Evolutionary conservation across 768 basidiomycete species (phyloP).

Genomic region (Mrakia blollopis): DNA sequence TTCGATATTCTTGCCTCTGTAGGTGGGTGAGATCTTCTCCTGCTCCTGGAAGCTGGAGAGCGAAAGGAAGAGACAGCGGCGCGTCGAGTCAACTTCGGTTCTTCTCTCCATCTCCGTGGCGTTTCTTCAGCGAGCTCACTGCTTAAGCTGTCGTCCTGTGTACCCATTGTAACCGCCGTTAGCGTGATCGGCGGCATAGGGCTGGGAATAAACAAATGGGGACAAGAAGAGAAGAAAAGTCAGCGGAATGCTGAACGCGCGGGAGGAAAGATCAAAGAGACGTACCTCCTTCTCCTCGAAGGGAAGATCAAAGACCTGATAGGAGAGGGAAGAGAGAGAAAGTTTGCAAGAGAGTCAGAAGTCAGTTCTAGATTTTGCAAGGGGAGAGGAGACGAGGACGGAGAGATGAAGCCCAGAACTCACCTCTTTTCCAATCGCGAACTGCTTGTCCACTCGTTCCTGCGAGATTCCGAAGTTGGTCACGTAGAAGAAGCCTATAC

Average conservation of each 20-base stretch:
- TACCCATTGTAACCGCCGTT: constrained; percentile 18
- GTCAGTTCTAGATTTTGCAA: too few species aligned
- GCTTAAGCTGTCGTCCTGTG: neutral
- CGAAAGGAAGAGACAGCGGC: too few species aligned
- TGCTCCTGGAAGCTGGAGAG: neutral
- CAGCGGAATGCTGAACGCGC: too few species aligned
- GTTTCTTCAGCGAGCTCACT: neutral
- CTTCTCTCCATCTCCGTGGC: too few species aligned
- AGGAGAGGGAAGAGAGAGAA: too few species aligned
- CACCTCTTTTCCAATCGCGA: constrained; percentile 14
- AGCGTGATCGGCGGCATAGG: constrained; percentile 21
- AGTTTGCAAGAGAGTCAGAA: too few species aligned
- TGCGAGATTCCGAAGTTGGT: constrained; percentile 21
- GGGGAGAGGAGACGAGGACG: too few species aligned
- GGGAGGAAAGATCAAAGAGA: too few species aligned
- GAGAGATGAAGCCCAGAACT: too few species aligned
- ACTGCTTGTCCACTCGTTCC: constrained; percentile 28
- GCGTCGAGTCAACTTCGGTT: too few species aligned
- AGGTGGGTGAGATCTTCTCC: neutral
- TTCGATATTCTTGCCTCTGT: neutral
- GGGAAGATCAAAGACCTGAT: constrained; percentile 18
- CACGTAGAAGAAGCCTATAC: constrained; percentile 2
- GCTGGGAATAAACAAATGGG: too few species aligned
- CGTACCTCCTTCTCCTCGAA: constrained; percentile 16
- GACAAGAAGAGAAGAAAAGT: too few species aligned